A percentile compares a stretch with the other conserved stretches of the same genome.
These are phyloP conservation scores for Alternaria gansuensis DNA, from an alignment of 2,329 filamentous ascomycete species.

Conservation along the genomic window DNA sequence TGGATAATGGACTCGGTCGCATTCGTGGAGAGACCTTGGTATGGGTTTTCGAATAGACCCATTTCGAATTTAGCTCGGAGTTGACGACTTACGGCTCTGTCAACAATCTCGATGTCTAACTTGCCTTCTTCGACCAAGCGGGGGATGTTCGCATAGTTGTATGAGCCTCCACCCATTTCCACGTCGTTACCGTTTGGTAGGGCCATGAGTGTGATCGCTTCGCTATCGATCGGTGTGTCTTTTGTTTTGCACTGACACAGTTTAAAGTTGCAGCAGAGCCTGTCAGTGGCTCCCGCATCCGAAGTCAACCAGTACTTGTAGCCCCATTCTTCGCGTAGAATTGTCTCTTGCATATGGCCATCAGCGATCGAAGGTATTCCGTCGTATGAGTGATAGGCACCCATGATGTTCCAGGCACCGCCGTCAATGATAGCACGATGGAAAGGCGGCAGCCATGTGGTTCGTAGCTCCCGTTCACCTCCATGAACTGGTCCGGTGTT, in stretches of 20 bases:
- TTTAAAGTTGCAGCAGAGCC: slow-evolving; percentile 70
- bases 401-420: slow-evolving; percentile 75
- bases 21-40: slow-evolving; percentile 65
- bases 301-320: slow-evolving; percentile 73
- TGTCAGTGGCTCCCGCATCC: slow-evolving; percentile 76
- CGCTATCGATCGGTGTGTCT: slow-evolving; percentile 67
- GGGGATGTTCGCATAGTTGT: slow-evolving; percentile 72
- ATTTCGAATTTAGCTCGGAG: slow-evolving; percentile 73
- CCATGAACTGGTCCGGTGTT: slow-evolving; percentile 70
- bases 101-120: slow-evolving; percentile 67
- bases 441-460: slow-evolving; percentile 66
- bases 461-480: slow-evolving; percentile 64
- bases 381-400: slow-evolving; percentile 77
- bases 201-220: slow-evolving; percentile 69
- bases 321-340: slow-evolving; percentile 75
- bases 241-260: slow-evolving; percentile 63
- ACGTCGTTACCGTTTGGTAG: slow-evolving; percentile 75
- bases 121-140: slow-evolving; percentile 69
- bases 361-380: slow-evolving; percentile 74
- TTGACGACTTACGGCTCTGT: slow-evolving; percentile 71
- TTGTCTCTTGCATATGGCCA: slow-evolving; percentile 69
- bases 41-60: slow-evolving; percentile 77
- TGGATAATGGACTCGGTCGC: slow-evolving; percentile 69
- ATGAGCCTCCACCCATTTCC: slow-evolving; percentile 80
- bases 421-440: slow-evolving; percentile 76